Percentiles rank a stretch among this genome's conserved stretches.
These are phyloP conservation scores for Coemansia reversa DNA, from an alignment of 192 early-diverging fungal genomes.

Conservation along the genomic window DNA sequence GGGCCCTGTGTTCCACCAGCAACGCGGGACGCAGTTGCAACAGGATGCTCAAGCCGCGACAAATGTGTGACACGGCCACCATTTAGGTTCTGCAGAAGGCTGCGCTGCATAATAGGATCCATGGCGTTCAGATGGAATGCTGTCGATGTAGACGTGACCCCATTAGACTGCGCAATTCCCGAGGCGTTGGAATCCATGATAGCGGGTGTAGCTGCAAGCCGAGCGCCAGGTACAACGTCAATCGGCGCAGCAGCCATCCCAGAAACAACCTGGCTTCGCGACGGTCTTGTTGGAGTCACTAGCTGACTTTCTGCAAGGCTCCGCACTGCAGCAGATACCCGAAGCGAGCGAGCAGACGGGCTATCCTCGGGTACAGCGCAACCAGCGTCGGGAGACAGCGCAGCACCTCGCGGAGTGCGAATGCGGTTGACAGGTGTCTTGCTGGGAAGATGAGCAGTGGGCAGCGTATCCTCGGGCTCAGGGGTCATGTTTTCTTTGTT, in stretches of 20 bases:
- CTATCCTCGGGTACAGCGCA: background rate
- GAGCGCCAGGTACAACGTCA: background rate
- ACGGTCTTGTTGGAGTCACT: slow-evolving; percentile 36
- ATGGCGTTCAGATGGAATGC: slow-evolving; percentile 36
- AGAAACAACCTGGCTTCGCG: slow-evolving; percentile 13
- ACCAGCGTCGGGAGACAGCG: slow-evolving; percentile 14
- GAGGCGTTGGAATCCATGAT: slow-evolving; percentile 54
- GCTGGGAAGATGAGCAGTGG: slow-evolving; percentile 34
- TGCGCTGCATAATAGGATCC: slow-evolving; percentile 44
- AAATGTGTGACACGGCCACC: slow-evolving; percentile 47
- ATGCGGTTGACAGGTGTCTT: slow-evolving; percentile 45
- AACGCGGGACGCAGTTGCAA: background rate
- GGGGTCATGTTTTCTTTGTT: slow-evolving; percentile 54
- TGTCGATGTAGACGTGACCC: slow-evolving; percentile 45
- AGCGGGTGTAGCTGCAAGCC: slow-evolving; percentile 5
- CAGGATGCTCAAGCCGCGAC: slow-evolving; percentile 49
- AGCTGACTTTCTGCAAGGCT: slow-evolving; percentile 6
- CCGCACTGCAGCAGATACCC: slow-evolving; percentile 2
- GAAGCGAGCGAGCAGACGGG: background rate
- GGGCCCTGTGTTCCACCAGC: background rate
- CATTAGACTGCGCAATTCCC: slow-evolving; percentile 33
- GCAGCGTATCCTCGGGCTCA: slow-evolving; percentile 41
- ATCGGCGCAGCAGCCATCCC: background rate
- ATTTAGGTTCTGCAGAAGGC: slow-evolving; percentile 46
- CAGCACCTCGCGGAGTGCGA: slow-evolving; percentile 29